Percentiles rank a stretch among this genome's conserved stretches.
Conservation (phyloP, 768 basidiomycete species). For the Lactarius psammicola region DNA sequence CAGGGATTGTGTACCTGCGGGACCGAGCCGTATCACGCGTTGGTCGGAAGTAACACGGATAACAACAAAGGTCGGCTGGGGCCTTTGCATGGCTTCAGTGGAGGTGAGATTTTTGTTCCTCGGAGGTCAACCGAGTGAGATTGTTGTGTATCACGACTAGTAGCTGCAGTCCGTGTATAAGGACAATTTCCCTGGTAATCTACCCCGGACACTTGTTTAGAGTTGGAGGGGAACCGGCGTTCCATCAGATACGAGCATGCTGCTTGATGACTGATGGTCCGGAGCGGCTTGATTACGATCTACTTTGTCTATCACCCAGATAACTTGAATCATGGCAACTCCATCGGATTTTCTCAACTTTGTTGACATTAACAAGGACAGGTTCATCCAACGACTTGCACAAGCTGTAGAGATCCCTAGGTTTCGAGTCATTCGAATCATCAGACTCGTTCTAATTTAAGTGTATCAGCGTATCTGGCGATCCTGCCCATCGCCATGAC, state of each 20-base stretch:
- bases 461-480: constrained; percentile 56
- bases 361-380: constrained; percentile 66
- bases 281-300: not conserved
- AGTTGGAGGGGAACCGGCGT: no score
- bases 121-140: constrained; percentile 44
- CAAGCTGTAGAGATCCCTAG: constrained; percentile 85
- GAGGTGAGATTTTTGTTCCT: constrained; percentile 60
- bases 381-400: constrained; percentile 74
- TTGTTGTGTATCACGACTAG: constrained; percentile 54
- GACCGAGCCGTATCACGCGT: constrained; percentile 43
- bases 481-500: constrained; percentile 66
- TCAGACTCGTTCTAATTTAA: constrained; percentile 5
- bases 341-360: constrained; percentile 42
- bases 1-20: constrained; percentile 49
- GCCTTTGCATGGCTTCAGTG: no score
- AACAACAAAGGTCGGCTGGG: constrained; percentile 48
- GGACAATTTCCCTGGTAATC: constrained; percentile 48
- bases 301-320: not conserved
- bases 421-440: constrained; percentile 33
- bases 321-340: constrained; percentile 35
- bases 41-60: constrained; percentile 35
- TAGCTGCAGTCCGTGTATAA: constrained; percentile 57
- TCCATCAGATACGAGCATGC: no score
- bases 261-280: not conserved
- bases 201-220: constrained; percentile 47